Evolutionary conservation across 2,329 filamentous ascomycete species (phyloP), one percentile per base, ranked within the genome.

Genomic region (Colletotrichum truncatum): DNA sequence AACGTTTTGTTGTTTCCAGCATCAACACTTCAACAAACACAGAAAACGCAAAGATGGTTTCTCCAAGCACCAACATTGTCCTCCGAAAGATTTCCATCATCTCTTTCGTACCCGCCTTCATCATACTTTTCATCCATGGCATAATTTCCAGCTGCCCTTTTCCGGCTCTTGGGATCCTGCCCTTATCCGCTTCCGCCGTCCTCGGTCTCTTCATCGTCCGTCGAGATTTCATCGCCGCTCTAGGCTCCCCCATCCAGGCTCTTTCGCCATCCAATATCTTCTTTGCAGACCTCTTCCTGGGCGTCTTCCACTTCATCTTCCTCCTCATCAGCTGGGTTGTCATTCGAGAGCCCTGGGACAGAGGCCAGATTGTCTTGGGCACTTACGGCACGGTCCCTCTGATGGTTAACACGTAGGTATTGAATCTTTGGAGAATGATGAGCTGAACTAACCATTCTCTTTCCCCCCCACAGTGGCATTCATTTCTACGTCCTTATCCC

Each of bases 401-500:
- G 64, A 70, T 70, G 67, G 26, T 69, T 9, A 60, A 68, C 45
- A 46, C 68, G 69, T 70, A 1, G 49, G 68, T 41, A 7, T 9
- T 16, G 2, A 14, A 28, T 49, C 10, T 3, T 18, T 30, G 12
- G 32, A 36, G 4, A 36, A n/a, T n/a, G n/a, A n/a, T n/a, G n/a
- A n/a, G n/a, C n/a, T n/a, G n/a, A n/a, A n/a, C 57, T 61, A 11
- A 61, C 48, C 1, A 8, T 1, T 4, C 1, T 16, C 21, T 9
- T 21, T 3, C 11, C 2, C 1, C n/a, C n/a, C n/a, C n/a, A n/a
- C 2, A 67, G 66, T 7, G 63, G 48, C 18, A 55, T 67, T 16
- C 66, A 67, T 28, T 2, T 56, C 7, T 62, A 38, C 23, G 30
- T 67, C 64, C 83, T 80, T 10, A 81, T 82, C 54, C 41, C 56